Evolutionary conservation across 345 rosid species (phyloP), one percentile per base, ranked within the genome.

Genomic region (Crucihimalaya himalaica): DNA sequence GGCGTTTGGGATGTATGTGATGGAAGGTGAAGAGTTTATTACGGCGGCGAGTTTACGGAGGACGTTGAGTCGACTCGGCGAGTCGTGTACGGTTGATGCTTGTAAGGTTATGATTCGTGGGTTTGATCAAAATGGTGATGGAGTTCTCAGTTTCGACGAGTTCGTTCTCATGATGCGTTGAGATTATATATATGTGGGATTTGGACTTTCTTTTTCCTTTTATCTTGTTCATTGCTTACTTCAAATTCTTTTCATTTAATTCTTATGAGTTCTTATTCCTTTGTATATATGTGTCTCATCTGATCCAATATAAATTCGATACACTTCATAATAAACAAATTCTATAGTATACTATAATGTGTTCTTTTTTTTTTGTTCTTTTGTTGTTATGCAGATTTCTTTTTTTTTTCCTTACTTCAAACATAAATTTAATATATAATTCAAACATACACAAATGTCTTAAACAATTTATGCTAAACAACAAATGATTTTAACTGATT

Each of bases 41-140:
- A 85, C 89, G 35, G 83, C 91, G 1, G 68, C 71, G 18, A 86
- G 96, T 75, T 77, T 90, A 35, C 52, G 68, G 74, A 74, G 80
- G 79, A 88, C 84, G 82, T 75, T 90, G 55, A 68, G 78, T 39
- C 78, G 86, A 34, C 76, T 88, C 9, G 91, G 96, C 0, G 83
- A 88, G 80, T 68, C 76, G 29, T 76, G 72, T 59, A 81, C 88
- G 7, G 51, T 81, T 20, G 80, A 84, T 6, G 85, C 86, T 7
- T 88, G 96, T 51, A 78, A 79, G 73, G 77, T 76, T 25, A 90
- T 90, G 89, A 88, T 90, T 55, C 53, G 79, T 18, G 65, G 78
- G 28, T 90, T 86, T 68, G 93, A 90, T 77, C 80, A 83, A n/a
- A 73, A 88, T 11, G 91, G 85, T 4, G 90, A 90, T 60, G 96